phyloP scores from a whole-genome alignment of 768 basidiomycete species.

The Tulasnella sp. region DNA sequence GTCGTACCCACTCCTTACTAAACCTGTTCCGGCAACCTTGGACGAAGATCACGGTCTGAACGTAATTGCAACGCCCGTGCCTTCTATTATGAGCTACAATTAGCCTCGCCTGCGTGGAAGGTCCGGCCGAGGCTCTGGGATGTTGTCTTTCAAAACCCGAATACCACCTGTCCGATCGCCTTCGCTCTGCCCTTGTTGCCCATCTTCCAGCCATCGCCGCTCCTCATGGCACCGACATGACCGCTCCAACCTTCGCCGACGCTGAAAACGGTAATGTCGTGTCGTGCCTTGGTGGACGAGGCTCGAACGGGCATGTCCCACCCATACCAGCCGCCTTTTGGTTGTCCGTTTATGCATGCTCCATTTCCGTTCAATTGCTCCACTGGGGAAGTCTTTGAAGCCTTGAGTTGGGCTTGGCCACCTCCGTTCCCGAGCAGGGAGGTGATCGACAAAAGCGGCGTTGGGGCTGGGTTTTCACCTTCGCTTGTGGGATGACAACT shows the following conservation, averaged over 20 bases:
- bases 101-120: neutral
- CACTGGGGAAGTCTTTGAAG: no score
- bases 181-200: neutral
- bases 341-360: no score
- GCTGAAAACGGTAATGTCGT: neutral
- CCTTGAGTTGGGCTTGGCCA: no score
- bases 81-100: neutral
- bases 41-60: neutral
- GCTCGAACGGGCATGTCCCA: neutral
- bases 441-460: no score
- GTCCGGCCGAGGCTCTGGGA: neutral
- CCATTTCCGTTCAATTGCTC: no score
- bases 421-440: no score
- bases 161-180: neutral
- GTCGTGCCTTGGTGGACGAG: neutral
- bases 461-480: no score
- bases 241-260: neutral
- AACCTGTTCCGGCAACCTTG: neutral
- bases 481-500: no score
- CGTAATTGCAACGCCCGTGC: neutral
- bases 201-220: neutral
- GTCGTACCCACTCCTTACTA: no score
- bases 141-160: neutral
- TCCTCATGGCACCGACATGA: neutral
- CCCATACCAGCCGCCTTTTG: no score